A percentile compares a stretch with the other conserved stretches of the same genome.
Evolutionary conservation across 1,284 basidiomycete genomes (phyloP).

Genomic region (Earliella scabrosa): DNA sequence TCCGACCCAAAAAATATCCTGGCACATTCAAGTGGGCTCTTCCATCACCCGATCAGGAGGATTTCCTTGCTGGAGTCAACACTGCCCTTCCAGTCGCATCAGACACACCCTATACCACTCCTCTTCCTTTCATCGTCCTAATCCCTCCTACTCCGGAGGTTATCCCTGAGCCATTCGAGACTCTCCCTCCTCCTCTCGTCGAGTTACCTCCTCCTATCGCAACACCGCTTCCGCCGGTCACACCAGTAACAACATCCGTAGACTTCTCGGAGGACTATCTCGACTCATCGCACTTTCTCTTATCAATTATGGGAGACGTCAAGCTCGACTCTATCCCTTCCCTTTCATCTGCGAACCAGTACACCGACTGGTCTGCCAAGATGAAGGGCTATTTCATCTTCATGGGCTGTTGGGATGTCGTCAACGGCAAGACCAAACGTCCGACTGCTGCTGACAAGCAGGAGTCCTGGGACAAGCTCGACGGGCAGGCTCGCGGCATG

Average conservation of each 20-base stretch:
- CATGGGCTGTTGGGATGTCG: background rate
- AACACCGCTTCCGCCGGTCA: background rate
- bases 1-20: no score
- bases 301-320: constrained; percentile 1
- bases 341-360: background rate
- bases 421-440: background rate
- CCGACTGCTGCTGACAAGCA: background rate
- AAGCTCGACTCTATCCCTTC: background rate
- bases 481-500: background rate
- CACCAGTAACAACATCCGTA: background rate
- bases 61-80: no score
- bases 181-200: background rate
- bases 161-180: no score
- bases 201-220: background rate
- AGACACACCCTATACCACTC: no score
- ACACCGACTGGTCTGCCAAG: background rate
- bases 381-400: background rate
- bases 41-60: no score
- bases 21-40: no score
- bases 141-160: no score
- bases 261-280: background rate
- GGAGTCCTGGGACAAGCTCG: background rate
- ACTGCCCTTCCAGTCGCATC: no score
- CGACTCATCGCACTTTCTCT: constrained; percentile 1
- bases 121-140: no score